Percentiles rank a stretch among this genome's conserved stretches.
Conservation (phyloP, 1,284 basidiomycete genomes). For the Hymenochaete sp. region DNA sequence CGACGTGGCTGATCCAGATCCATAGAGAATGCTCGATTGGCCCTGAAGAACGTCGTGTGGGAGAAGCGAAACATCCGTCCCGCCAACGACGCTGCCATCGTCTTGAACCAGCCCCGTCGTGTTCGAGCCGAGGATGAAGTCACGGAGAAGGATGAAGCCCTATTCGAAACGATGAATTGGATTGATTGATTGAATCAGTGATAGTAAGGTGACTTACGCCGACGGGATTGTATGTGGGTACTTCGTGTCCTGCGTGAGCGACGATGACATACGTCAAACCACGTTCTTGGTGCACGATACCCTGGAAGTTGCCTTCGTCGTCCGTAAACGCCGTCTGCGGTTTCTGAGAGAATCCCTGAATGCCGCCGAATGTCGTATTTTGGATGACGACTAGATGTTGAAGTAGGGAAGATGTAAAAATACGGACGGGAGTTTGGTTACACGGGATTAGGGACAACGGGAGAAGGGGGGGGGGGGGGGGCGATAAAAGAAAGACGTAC, state of each 20-base stretch:
- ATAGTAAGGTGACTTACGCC: conserved; percentile 34
- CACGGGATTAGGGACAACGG: too few species aligned
- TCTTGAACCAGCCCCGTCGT: conserved; percentile 39
- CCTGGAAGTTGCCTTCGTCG: conserved; percentile 49
- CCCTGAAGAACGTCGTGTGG: conserved; percentile 40
- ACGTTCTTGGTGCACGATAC: conserved; percentile 65
- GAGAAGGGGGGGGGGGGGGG: neutral
- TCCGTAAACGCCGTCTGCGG: conserved; percentile 60
- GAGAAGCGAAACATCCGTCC: conserved; percentile 36
- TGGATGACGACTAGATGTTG: conserved; percentile 21
- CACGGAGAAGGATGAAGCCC: conserved; percentile 48
- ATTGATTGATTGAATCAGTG: too few species aligned
- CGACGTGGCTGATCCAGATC: conserved; percentile 38
- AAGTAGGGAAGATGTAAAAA: too few species aligned
- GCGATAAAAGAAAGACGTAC: conserved; percentile 27
- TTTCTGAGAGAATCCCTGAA: conserved; percentile 58
- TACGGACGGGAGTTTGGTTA: too few species aligned
- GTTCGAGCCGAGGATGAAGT: conserved; percentile 52
- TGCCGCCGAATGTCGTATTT: conserved; percentile 70
- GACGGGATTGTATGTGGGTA: conserved; percentile 40
- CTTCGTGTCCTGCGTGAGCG: conserved; percentile 48
- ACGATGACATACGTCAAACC: conserved; percentile 58
- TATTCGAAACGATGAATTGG: conserved; percentile 24
- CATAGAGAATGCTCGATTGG: conserved; percentile 44
- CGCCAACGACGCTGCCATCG: conserved; percentile 40